Conservation (phyloP, 129 eudicot genomes). For the Logfia minima region DNA sequence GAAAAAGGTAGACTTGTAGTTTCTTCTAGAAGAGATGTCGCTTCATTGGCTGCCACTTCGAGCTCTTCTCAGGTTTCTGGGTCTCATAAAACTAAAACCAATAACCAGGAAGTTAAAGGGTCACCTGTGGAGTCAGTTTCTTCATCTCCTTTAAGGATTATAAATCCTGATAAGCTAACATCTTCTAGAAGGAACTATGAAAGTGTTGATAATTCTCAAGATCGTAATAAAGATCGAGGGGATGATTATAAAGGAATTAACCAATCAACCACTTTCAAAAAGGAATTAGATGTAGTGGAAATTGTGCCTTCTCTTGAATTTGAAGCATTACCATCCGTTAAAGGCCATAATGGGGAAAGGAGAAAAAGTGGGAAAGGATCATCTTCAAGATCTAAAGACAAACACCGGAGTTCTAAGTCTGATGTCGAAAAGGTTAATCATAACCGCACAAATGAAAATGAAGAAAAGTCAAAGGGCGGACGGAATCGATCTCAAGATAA, state of each 20-base stretch:
- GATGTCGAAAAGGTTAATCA: slow-evolving; percentile 45
- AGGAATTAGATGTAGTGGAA: slow-evolving; percentile 38
- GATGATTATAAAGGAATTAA: slow-evolving; percentile 41
- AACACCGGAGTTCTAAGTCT: slow-evolving; percentile 45
- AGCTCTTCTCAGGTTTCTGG: slow-evolving; percentile 98
- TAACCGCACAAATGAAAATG: slow-evolving; percentile 35
- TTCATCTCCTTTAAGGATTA: slow-evolving; percentile 74
- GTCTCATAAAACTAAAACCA: slow-evolving; percentile 64
- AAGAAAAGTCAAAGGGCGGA: slow-evolving; percentile 48
- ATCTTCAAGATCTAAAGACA: slow-evolving; percentile 68
- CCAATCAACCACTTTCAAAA: slow-evolving; percentile 36
- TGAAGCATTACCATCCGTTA: slow-evolving; percentile 30
- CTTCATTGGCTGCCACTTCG: slow-evolving; percentile 75
- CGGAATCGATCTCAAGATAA: slow-evolving; percentile 58
- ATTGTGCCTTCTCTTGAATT: slow-evolving; percentile 34
- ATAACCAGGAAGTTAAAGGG: slow-evolving; percentile 60
- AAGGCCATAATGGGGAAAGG: slow-evolving; percentile 34
- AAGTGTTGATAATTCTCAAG: slow-evolving; percentile 40
- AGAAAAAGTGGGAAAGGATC: slow-evolving; percentile 58
- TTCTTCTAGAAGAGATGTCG: slow-evolving; percentile 50
- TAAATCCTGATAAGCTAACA: slow-evolving; percentile 49
- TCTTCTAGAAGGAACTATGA: slow-evolving; percentile 36
- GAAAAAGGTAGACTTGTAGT: slow-evolving; percentile 42
- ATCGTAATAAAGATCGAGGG: slow-evolving; percentile 50
- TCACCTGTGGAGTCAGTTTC: slow-evolving; percentile 98